Evolutionary conservation across 805 yeast genomes (phyloP).

Genomic region (Metschnikowia matae): DNA sequence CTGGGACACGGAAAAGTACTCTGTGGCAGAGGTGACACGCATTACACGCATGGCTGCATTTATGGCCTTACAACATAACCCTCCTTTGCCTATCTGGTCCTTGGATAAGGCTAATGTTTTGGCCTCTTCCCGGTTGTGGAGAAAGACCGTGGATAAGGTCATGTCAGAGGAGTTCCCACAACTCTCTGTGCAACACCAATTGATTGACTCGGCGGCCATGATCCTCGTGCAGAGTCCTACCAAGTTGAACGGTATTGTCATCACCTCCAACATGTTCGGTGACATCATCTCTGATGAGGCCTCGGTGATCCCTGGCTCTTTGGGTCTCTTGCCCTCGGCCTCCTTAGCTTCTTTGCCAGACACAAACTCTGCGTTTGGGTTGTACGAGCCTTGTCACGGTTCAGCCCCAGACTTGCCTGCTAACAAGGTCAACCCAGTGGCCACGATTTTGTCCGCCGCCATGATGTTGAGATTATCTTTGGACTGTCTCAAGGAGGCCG

Average conservation of each 20-base stretch:
- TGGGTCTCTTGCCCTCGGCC: slow-evolving; percentile 93
- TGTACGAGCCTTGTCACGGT: slow-evolving; percentile 98
- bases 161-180: slow-evolving; percentile 88
- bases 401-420: slow-evolving; percentile 91
- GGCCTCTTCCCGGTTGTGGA: slow-evolving; percentile 95
- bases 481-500: slow-evolving; percentile 78
- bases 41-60: slow-evolving; percentile 98
- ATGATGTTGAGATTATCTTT: slow-evolving; percentile 95
- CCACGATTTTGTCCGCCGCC: slow-evolving; percentile 92
- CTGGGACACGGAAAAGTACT: slow-evolving; percentile 88
- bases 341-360: slow-evolving; percentile 97
- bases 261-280: slow-evolving; percentile 96
- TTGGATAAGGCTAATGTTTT: slow-evolving; percentile 96
- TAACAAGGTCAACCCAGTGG: slow-evolving; percentile 91
- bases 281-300: slow-evolving; percentile 98
- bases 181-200: slow-evolving; percentile 82
- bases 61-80: slow-evolving; percentile 86
- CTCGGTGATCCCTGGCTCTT: slow-evolving; percentile 94
- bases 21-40: slow-evolving; percentile 89
- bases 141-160: slow-evolving; percentile 84
- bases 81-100: slow-evolving; percentile 95
- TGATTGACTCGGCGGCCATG: slow-evolving; percentile 99
- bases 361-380: slow-evolving; percentile 88
- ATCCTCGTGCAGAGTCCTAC: slow-evolving; percentile 89
- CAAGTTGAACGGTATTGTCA: slow-evolving; percentile 83